Conservation (phyloP, 495 filamentous ascomycete genomes). For the Podospora didyma region DNA sequence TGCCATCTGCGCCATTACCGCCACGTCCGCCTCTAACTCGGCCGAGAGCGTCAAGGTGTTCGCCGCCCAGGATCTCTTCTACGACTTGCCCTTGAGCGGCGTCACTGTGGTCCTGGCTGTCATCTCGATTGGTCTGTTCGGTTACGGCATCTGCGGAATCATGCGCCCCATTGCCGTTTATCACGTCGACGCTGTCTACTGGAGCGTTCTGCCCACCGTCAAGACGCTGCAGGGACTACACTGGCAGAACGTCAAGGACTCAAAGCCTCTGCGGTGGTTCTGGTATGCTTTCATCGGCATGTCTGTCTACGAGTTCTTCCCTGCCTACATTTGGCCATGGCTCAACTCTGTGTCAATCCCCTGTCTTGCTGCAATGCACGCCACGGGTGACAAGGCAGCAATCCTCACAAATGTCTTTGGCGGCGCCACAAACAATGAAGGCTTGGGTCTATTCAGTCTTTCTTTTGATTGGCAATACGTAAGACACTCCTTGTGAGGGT, state of each 20-base stretch:
- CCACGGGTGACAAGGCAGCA: conserved; percentile 32
- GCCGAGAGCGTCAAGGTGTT: conserved; percentile 32
- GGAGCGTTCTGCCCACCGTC: conserved; percentile 34
- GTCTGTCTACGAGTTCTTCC: conserved; percentile 51
- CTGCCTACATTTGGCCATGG: conserved; percentile 49
- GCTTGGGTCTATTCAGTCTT: conserved; percentile 44
- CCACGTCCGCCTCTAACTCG: conserved; percentile 35
- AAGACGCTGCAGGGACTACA: conserved; percentile 42
- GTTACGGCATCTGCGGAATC: conserved; percentile 52
- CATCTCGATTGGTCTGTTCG: conserved; percentile 45
- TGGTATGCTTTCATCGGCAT: conserved; percentile 35
- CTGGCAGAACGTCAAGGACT: conserved; percentile 32
- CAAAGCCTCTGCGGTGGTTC: conserved; percentile 36
- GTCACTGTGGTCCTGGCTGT: conserved; percentile 37
- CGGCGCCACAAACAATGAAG: conserved; percentile 49
- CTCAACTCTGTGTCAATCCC: conserved; percentile 53
- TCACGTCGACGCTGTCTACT: conserved; percentile 49
- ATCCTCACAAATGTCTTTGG: conserved; percentile 60
- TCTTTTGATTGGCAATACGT: conserved; percentile 56
- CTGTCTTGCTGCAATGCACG: conserved; percentile 44
- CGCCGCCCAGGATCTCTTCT: conserved; percentile 43
- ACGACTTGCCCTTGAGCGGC: conserved; percentile 32
- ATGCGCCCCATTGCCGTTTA: conserved; percentile 51
- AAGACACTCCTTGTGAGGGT: conserved; percentile 14
- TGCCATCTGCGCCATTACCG: conserved; percentile 39